Percentiles rank a stretch among this genome's conserved stretches.
Evolutionary conservation across 2,329 filamentous ascomycete species (phyloP).

Genomic region (Emericellopsis cladophorae): DNA sequence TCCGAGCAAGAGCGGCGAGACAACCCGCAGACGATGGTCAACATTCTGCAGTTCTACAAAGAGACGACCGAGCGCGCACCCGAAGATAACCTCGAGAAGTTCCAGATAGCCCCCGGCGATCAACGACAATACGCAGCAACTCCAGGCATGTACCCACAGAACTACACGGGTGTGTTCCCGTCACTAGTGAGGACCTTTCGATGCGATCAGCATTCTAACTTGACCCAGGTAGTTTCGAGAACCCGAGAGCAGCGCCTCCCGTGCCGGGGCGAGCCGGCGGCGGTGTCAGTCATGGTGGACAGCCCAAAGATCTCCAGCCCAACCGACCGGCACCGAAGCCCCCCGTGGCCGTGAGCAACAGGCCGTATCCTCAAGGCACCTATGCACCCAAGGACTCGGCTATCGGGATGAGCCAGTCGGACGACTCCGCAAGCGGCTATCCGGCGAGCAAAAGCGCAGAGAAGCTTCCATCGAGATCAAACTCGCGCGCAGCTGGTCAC

Average conservation of each 20-base stretch:
- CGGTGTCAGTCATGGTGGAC: constrained; percentile 30
- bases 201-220: background rate
- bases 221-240: constrained; percentile 74
- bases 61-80: constrained; percentile 71
- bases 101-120: constrained; percentile 58
- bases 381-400: constrained; percentile 49
- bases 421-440: constrained; percentile 27
- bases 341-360: constrained; percentile 50
- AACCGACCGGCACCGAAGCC: constrained; percentile 78
- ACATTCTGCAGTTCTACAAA: constrained; percentile 95
- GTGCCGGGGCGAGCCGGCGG: constrained; percentile 41
- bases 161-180: constrained; percentile 45
- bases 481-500: constrained; percentile 46
- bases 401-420: constrained; percentile 46
- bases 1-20: constrained; percentile 91
- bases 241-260: constrained; percentile 83
- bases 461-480: constrained; percentile 41
- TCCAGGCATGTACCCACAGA: constrained; percentile 35
- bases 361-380: constrained; percentile 36
- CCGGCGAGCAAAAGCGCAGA: background rate
- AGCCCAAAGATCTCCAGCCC: constrained; percentile 50
- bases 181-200: constrained; percentile 27
- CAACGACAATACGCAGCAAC: constrained; percentile 32
- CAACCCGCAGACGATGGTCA: constrained; percentile 88
- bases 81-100: constrained; percentile 91